Evolutionary conservation across 345 rosid species (phyloP).

Genomic region (Rhizophora mangle): DNA sequence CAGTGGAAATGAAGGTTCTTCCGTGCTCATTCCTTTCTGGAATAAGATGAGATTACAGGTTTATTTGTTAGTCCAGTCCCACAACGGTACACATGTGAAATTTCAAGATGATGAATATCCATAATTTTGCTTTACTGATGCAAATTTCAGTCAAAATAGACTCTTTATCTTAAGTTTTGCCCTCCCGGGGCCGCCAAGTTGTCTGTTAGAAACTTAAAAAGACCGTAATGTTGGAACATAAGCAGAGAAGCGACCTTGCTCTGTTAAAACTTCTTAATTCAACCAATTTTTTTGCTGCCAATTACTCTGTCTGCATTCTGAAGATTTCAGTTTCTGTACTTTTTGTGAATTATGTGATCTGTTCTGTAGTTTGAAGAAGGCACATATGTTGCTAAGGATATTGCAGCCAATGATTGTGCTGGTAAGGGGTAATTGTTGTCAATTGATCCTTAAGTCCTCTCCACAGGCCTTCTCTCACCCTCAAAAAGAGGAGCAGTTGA

Average conservation of each 20-base stretch:
- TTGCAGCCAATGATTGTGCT: conserved; percentile 64
- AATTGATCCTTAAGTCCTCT: not conserved
- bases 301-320: not conserved
- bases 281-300: too few relatives aligned
- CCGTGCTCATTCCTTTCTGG: conserved; percentile 80
- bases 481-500: too few relatives aligned
- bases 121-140: conserved; percentile 1
- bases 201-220: too few relatives aligned
- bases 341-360: not conserved
- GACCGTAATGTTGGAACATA: too few relatives aligned
- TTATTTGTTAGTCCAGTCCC: not conserved
- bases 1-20: conserved; percentile 70
- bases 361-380: conserved; percentile 43
- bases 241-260: too few relatives aligned
- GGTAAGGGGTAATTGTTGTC: conserved; percentile 34
- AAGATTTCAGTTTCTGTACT: not conserved
- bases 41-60: conserved; percentile 43
- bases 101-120: conserved; percentile 1
- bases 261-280: too few relatives aligned
- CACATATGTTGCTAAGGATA: conserved; percentile 42
- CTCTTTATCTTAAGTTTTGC: not conserved
- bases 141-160: not conserved
- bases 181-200: not conserved
- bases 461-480: not conserved
- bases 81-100: not conserved